Base-by-base conservation (phyloP, 169 alveolate genomes). In the Sarcocystis neurona region DNA sequence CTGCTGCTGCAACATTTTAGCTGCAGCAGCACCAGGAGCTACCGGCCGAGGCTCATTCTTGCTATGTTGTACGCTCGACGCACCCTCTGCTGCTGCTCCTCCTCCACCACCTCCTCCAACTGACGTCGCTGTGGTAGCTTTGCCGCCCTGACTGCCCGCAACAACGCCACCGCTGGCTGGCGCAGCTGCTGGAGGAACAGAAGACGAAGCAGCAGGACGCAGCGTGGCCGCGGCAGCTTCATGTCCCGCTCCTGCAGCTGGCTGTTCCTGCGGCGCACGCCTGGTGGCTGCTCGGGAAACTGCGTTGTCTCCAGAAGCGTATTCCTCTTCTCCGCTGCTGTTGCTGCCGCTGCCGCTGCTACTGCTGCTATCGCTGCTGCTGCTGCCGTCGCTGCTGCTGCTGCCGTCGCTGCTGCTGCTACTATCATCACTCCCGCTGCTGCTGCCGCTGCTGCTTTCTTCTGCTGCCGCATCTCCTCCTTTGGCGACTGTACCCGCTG, bases 391-490 rank as follows among this genome's bases (percentile, higher is more conserved):
- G 75, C 32, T 43, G 75, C 75, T 63, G 75, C 75, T 63, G 75
- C 32, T 43, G 60, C 15, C 60, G 75, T 18, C 2, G 75, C 75
- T 63, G 75, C 75, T 63, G 75, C 75, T 63, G 75, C 75, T 63
- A 20, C 32, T n/a, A 0, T 63, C 60, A 15, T 48, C 60, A 48
- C 60, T 15, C 75, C 32, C 75, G 39, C 44, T 15, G 27, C 8
- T 37, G 46, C 44, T 43, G 20, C n/a, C 70, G 8, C 18, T 18
- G 60, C 43, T 63, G 46, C 75, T 63, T 43, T 12, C 39, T 37
- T 2, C 30, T 34, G 34, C 75, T 20, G 27, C 43, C 44, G 43
- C 8, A 37, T 63, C 75, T 43, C 10, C 44, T 1, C 2, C 20
- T 43, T 12, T 20, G 46, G 37, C 43, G 41, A 41, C 43, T 43